Evolutionary conservation across 108 stramenopile species (phyloP).

Genomic region (Nannochloropsis granulata): DNA sequence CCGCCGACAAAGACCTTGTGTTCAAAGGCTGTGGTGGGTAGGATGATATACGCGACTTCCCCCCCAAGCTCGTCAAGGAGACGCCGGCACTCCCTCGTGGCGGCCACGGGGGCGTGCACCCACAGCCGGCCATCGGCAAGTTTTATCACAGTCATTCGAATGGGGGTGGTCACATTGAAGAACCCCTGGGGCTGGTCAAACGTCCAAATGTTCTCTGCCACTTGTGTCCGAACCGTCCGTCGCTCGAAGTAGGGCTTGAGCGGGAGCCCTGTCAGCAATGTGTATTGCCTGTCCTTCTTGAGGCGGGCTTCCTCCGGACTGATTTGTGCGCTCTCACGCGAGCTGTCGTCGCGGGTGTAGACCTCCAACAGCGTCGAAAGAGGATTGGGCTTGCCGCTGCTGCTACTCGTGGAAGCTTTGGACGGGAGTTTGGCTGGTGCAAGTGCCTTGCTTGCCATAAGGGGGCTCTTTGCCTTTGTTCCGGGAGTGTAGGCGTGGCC

Average conservation of each 20-base stretch:
- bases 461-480: too few relatives aligned
- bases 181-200: slow-evolving; percentile 9
- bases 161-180: slow-evolving; percentile 24
- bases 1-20: slow-evolving; percentile 27
- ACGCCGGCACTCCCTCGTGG: slow-evolving; percentile 13
- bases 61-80: slow-evolving; percentile 17
- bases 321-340: background rate
- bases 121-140: slow-evolving; percentile 20
- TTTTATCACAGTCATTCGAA: slow-evolving; percentile 19
- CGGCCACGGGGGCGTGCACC: slow-evolving; percentile 30
- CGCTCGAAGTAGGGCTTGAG: slow-evolving; percentile 15
- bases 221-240: background rate
- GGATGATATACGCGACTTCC: slow-evolving; percentile 11
- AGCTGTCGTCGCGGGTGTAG: background rate
- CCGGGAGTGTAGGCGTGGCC: too few relatives aligned
- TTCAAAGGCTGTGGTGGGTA: slow-evolving; percentile 28
- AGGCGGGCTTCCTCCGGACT: background rate
- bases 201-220: background rate
- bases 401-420: too few relatives aligned
- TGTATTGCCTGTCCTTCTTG: slow-evolving; percentile 15
- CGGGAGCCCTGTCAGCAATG: slow-evolving; percentile 20
- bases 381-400: background rate
- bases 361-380: background rate
- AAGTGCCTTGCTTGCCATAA: too few relatives aligned
- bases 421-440: too few relatives aligned